Evolutionary conservation across 352 stramenopile species (phyloP), one percentile per base, ranked within the genome.

Genomic region (Globisporangium recalcitrans): DNA sequence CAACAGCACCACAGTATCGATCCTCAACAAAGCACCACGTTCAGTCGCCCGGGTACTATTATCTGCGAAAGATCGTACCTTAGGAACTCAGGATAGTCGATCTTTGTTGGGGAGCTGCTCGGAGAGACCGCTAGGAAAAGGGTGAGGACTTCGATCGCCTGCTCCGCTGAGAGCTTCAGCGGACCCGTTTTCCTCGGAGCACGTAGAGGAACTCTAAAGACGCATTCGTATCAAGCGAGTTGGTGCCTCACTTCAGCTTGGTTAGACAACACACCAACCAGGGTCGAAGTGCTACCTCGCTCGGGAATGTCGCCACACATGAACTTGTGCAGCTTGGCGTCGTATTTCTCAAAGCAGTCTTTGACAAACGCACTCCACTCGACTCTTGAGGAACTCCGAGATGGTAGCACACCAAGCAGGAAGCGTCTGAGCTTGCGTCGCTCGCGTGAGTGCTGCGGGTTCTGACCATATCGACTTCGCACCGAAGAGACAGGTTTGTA

Each of bases 81-180:
- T 1, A 82, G n/a, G 26, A 87, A 84, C 42, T 79, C 71, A 13
- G 57, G 21, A 42, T 87, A 87, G 21, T 69, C 47, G 14, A 87
- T 44, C 4, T 44, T 59, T 2, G 16, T 59, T 0, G 67, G 21
- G 0, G 69, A 69, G 34, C 63, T 79, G 34, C 26, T 61, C 0
- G 65, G 46, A 0, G 71, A 81, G 24, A 73, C 68, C 9, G 52
- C 63, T 29, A 78, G 55, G 58, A 82, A 82, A 5, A 79, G 75
- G 13, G 63, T 56, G 38, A 73, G 60, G 19, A 74, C 53, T 36
- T 75, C 62, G 5, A 72, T 62, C 0, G 75, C 73, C 16, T 79
- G 68, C 11, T 83, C 74, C 7, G 55, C 55, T 6, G 72, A 61
- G 14, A 86, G 51, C 47, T 70, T 73, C 11, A 78, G 22, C 27